phyloP scores from a whole-genome alignment of 768 basidiomycete genomes.

The Trametes cingulata region DNA sequence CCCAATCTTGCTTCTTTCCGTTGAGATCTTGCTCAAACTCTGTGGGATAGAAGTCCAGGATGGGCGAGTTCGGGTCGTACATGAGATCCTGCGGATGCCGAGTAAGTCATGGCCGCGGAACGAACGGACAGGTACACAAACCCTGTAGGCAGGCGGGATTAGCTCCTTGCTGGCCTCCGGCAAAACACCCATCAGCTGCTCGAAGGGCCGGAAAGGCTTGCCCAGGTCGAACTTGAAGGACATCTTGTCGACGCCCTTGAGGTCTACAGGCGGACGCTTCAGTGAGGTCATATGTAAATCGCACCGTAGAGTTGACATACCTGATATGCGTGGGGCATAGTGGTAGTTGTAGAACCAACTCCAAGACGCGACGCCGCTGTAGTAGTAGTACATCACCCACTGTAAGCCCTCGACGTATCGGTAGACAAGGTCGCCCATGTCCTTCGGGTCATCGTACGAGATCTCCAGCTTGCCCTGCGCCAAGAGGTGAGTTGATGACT shows the following conservation, averaged over 20 bases:
- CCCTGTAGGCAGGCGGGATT: conserved; percentile 84
- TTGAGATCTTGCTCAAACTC: conserved; percentile 94
- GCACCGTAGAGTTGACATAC: conserved; percentile 43
- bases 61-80: conserved; percentile 80
- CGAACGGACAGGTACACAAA: conserved; percentile 36
- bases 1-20: conserved; percentile 99
- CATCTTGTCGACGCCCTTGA: conserved; percentile 70
- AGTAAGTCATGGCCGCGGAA: conserved; percentile 8
- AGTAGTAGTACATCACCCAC: conserved; percentile 99
- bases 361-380: conserved; percentile 96
- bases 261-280: conserved; percentile 44
- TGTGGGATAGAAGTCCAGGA: conserved; percentile 90
- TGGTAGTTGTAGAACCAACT: conserved; percentile 99
- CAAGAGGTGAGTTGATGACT: conserved; percentile 9
- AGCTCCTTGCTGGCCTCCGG: conserved; percentile 89
- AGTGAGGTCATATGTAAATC: conserved; percentile 21
- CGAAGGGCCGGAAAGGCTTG: conserved; percentile 86
- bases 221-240: conserved; percentile 86
- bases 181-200: conserved; percentile 97
- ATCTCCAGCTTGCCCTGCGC: conserved; percentile 84
- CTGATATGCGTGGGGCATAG: conserved; percentile 94
- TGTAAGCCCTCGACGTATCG: conserved; percentile 93
- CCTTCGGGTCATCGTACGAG: conserved; percentile 65
- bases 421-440: conserved; percentile 70
- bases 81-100: conserved; percentile 72